Evolutionary conservation across 2,329 filamentous ascomycete species (phyloP), one percentile per base, ranked within the genome.

Genomic region (Colletotrichum somersetense): DNA sequence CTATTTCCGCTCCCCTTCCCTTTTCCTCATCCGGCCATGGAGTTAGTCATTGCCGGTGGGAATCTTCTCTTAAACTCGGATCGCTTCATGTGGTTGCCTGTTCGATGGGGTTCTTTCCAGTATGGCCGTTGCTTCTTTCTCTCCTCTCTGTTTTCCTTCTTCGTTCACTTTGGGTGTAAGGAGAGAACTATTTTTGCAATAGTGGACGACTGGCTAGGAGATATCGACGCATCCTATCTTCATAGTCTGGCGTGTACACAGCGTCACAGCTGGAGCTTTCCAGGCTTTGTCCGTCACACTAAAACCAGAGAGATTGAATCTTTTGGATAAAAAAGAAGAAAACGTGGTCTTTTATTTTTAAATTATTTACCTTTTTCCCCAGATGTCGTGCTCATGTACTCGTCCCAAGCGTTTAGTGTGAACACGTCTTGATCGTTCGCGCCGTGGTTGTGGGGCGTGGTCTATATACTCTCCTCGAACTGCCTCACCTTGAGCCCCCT

Each of bases 401-500:
- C 38, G 53, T 63, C 50, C 12, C 33, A 11, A 46, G 2, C 8
- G 3, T 8, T 33, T 33, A 33, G 30, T 5, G 23, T 52, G 50
- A 33, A 53, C 16, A 53, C 23, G 18, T 66, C 12, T 52, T 48
- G 56, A 16, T 55, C 44, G 1, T 16, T 18, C 20, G 67, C 50
- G 52, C 52, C 18, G 30, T 35, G 30, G 18, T 42, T 33, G 18
- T 5, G 30, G 30, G 30, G 55, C 53, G 40, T 12, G n/a, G 44
- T 61, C 75, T 75, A 83, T 77, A 86, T 72, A 10, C 84, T 85
- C 1, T 87, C 86, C 76, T 98, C 96, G 78, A 92, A 94, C 70
- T 91, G 89, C 74, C 96, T 88, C n/a, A 98, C 92, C 69, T 94
- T 81, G 70, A 97, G 85, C 0, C 93, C 93, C 78, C 91, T 89